Evolutionary conservation across 441 rosid genomes (phyloP).

Genomic region (Sinapis alba): DNA sequence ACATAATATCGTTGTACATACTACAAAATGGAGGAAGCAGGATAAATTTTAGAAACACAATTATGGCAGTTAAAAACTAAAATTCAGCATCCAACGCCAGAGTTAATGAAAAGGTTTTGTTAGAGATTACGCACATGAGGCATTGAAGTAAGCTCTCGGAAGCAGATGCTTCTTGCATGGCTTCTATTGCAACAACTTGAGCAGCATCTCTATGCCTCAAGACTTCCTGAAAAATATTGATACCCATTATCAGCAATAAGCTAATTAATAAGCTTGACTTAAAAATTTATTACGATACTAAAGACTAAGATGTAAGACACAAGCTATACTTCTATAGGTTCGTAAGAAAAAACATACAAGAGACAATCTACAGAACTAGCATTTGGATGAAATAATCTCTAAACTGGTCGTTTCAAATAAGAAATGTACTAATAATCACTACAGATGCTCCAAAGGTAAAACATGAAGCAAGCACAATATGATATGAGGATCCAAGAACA

Average conservation of each 20-base stretch:
- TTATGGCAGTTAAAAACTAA: background rate
- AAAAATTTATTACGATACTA: background rate
- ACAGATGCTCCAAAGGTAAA: background rate
- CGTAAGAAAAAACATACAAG: background rate
- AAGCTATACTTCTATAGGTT: background rate
- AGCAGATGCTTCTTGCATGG: slow-evolving; percentile 94
- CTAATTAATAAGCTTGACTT: background rate
- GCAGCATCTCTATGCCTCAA: slow-evolving; percentile 93
- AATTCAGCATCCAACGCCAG: background rate
- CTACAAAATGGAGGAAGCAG: slow-evolving; percentile 46
- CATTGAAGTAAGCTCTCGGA: slow-evolving; percentile 91
- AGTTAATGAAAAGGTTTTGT: background rate
- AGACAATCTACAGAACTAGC: background rate
- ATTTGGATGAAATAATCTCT: background rate
- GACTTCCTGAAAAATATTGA: slow-evolving; percentile 60
- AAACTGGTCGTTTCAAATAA: background rate
- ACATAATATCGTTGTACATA: slow-evolving; percentile 67
- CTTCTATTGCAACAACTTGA: slow-evolving; percentile 83
- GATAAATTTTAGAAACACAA: background rate
- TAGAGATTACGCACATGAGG: slow-evolving; percentile 59
- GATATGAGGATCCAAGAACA: slow-evolving; percentile 22
- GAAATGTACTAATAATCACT: slow-evolving; percentile 5
- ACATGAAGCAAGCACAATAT: slow-evolving; percentile 12
- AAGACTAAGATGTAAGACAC: slow-evolving; percentile 2
- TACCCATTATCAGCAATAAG: background rate